Base-by-base conservation (phyloP, 768 basidiomycete species). In the Albatrellus ellisii region DNA sequence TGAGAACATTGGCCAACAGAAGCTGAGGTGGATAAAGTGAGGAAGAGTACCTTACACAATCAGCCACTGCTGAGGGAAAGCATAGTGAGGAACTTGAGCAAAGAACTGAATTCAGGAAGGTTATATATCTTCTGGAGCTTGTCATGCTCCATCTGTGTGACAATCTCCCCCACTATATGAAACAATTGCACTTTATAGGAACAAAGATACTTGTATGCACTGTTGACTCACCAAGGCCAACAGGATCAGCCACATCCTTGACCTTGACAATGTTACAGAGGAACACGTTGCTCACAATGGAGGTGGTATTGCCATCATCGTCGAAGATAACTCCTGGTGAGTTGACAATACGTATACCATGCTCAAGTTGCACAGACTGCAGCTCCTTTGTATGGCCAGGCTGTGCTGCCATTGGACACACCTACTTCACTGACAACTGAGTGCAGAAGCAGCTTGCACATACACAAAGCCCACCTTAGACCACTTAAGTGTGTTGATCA, bases 251-350 rank as follows among this genome's bases (percentile, higher is more conserved):
- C 2, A 97, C 70, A 48, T 90, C 78, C 57, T 95, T 92, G 2
- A 90, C 83, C 57, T 80, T 89, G 46, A 92, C 69, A 25, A 91
- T 88, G 52, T 94, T 95, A 15, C 89, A 67, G 6, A 95, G 67
- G 22, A 95, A 66, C 12, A 91, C 67, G 52, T 77, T 81, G 4
- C 60, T 62, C 39, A 59, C 68, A 20, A 56, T 58, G 18, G 43
- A 42, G 75, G 77, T n/a, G n/a, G n/a, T n/a, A n/a, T n/a, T n/a
- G n/a, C 77, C 70, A 43, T 83, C 77, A 43, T 89, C 86, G 46
- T 91, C 88, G 51, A 95, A 87, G 1, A 99, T 84, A n/a, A 98
- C 90, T 46, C 94, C 94, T 1, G 94, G 94, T 26, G 90, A 95
- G 60, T 97, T 94, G 6, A 98, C 71, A 26, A 98, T 80, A 43